Conservation (phyloP, 2,329 filamentous ascomycete genomes). For the Exophiala sp. region DNA sequence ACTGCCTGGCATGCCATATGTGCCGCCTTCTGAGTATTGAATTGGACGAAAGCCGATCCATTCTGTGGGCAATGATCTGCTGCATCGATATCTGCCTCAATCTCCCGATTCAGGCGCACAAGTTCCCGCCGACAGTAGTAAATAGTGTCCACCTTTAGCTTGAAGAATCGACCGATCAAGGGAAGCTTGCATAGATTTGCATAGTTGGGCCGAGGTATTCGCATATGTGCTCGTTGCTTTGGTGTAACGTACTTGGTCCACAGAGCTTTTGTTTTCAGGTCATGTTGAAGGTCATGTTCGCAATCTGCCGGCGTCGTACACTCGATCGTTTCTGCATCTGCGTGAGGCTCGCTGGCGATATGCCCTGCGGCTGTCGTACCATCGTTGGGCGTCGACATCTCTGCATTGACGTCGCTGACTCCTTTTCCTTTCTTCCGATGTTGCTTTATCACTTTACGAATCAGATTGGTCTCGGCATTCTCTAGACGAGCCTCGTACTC, state of each 20-base stretch:
- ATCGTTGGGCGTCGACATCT: slow-evolving; percentile 5
- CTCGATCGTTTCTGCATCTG: slow-evolving; percentile 1
- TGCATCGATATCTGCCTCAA: slow-evolving; percentile 26
- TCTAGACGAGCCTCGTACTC: slow-evolving; percentile 31
- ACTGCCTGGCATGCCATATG: slow-evolving; percentile 29
- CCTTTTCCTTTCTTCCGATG: slow-evolving; percentile 20
- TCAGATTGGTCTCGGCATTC: slow-evolving; percentile 30
- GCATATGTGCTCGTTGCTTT: slow-evolving; percentile 26
- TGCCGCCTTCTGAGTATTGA: slow-evolving; percentile 29
- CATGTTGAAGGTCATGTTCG: slow-evolving; percentile 16
- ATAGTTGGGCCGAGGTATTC: slow-evolving; percentile 25
- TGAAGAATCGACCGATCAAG: slow-evolving; percentile 27
- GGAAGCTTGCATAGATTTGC: slow-evolving; percentile 24
- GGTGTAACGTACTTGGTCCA: slow-evolving; percentile 27
- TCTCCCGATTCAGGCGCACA: slow-evolving; percentile 29
- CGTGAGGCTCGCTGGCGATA: neutral
- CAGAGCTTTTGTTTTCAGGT: slow-evolving; percentile 22
- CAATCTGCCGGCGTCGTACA: slow-evolving; percentile 9
- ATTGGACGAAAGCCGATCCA: slow-evolving; percentile 29
- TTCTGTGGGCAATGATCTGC: slow-evolving; percentile 26
- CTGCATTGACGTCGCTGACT: slow-evolving; percentile 1
- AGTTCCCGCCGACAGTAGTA: slow-evolving; percentile 30
- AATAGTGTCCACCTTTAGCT: slow-evolving; percentile 28
- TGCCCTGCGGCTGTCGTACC: neutral
- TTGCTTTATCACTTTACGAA: slow-evolving; percentile 24